These are phyloP conservation scores for Epichloe uncinata DNA, from an alignment of 2,329 filamentous ascomycete species.

Conservation along the genomic window DNA sequence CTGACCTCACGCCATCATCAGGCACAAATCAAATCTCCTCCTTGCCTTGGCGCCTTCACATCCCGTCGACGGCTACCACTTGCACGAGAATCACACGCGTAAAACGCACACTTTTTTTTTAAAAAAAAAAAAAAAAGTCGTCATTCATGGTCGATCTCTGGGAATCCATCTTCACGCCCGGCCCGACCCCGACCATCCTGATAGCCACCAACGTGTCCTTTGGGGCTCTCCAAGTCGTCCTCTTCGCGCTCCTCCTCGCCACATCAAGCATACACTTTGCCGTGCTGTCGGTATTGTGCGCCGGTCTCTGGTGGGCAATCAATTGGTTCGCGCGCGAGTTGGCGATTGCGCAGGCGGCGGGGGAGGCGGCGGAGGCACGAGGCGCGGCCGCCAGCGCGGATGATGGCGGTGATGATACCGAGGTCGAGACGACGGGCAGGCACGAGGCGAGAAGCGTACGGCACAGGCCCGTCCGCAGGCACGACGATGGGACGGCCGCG, in stretches of 20 bases:
- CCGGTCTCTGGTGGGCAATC: constrained; percentile 78
- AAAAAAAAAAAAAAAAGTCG: constrained; percentile 33
- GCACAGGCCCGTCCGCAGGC: constrained; percentile 20
- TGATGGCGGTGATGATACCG: constrained; percentile 31
- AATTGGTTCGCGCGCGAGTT: constrained; percentile 87
- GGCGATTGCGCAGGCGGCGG: constrained; percentile 25
- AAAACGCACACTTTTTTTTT: accelerated
- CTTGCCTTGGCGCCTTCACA: background rate
- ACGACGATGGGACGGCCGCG: constrained; percentile 9
- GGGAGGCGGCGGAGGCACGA: constrained; percentile 15
- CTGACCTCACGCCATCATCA: background rate
- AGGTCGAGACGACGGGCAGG: constrained; percentile 29
- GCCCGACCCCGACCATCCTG: constrained; percentile 76
- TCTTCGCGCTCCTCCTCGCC: constrained; percentile 60
- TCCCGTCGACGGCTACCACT: background rate
- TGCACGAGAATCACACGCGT: background rate
- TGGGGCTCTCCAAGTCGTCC: constrained; percentile 66
- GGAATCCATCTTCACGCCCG: constrained; percentile 87
- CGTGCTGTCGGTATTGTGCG: constrained; percentile 66
- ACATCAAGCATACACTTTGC: constrained; percentile 86
- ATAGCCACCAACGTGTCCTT: constrained; percentile 86
- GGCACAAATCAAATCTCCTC: background rate
- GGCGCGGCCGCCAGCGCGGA: constrained; percentile 14
- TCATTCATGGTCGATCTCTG: constrained; percentile 64
- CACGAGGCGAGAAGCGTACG: constrained; percentile 32